Evolutionary conservation across 345 rosid genomes (phyloP), one percentile per base, ranked within the genome.

Genomic region (Psidium friedrichsthalianum): DNA sequence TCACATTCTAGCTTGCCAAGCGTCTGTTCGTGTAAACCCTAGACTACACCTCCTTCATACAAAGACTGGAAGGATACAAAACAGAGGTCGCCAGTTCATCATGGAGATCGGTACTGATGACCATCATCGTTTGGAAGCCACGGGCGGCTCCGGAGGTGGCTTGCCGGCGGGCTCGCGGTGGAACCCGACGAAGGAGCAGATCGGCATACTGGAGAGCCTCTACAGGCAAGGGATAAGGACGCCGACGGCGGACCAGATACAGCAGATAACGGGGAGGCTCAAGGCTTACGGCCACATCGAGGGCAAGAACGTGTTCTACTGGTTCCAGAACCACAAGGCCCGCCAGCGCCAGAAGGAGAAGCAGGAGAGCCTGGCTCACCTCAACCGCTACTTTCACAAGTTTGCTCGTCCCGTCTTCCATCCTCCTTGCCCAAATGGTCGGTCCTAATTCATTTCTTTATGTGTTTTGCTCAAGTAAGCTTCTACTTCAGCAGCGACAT

Each of bases 251-350:
- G 98, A 96, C 27, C 98, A 96, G 91, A 97, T 97, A 84, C 96
- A 97, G 90, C 96, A 94, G 82, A 97, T 97, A 86, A 92, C 99
- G 6, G 86, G 85, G 29, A 92, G 93, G 85, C 98, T 97, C 42
- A 93, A 91, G 42, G 95, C 87, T 8, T 91, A 86, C 84, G 98
- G 99, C n/a, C 93, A 92, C 83, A 97, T 97, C 64, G 99, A 97
- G 89, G 99, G 99, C n/a, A 96, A 97, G 88, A 97, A 97, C 88
- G 99, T 97, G 42, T 97, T 97, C 64, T 97, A 97, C 82, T 96
- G 99, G 99, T 97, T 97, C 81, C 99, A 97, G 85, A 97, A 97
- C 91, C 99, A 97, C 49, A 96, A 96, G 90, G 99, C 99, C 36
- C 92, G 99, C 69, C 98, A 93, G 85, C 92, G 99, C 58, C 99